These are phyloP conservation scores for Pichia sp. DNA, from an alignment of 1,139 yeast species.

Conservation along the genomic window DNA sequence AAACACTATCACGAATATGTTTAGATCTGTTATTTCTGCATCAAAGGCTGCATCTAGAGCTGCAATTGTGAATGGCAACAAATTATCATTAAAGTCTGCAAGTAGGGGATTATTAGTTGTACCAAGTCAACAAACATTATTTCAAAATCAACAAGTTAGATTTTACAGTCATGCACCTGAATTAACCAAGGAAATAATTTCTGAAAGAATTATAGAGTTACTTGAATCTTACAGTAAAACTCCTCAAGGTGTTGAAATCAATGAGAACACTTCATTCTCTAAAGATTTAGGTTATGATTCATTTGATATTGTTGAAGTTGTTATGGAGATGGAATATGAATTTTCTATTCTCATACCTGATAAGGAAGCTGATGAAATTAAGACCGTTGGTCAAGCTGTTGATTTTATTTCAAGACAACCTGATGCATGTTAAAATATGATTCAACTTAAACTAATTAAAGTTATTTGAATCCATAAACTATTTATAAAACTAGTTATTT, in stretches of 20 bases:
- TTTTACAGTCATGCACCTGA: conserved; percentile 58
- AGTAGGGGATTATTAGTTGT: conserved; percentile 4
- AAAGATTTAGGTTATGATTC: conserved; percentile 82
- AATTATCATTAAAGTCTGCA: conserved; percentile 1
- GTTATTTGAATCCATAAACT: background rate
- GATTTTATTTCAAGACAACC: conserved; percentile 68
- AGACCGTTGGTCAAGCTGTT: conserved; percentile 76
- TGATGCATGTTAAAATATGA: conserved; percentile 45
- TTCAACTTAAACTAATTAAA: background rate
- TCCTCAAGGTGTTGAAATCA: conserved; percentile 37
- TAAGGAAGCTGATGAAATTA: conserved; percentile 74
- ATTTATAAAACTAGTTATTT: background rate
- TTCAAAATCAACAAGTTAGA: conserved; percentile 28
- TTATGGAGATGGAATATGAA: conserved; percentile 85
- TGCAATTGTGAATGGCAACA: conserved; percentile 3
- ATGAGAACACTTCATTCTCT: conserved; percentile 53
- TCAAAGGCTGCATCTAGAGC: conserved; percentile 6
- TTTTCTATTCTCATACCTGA: conserved; percentile 70
- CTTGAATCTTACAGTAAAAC: conserved; percentile 77
- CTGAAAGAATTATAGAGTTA: conserved; percentile 68
- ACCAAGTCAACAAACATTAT: background rate
- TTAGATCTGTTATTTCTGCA: conserved; percentile 8
- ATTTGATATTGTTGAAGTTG: conserved; percentile 80
- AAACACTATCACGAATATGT: too few relatives aligned
- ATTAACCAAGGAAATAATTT: conserved; percentile 62